Evolutionary conservation across 2,329 filamentous ascomycete genomes (phyloP).

Genomic region (Capronia coronata): DNA sequence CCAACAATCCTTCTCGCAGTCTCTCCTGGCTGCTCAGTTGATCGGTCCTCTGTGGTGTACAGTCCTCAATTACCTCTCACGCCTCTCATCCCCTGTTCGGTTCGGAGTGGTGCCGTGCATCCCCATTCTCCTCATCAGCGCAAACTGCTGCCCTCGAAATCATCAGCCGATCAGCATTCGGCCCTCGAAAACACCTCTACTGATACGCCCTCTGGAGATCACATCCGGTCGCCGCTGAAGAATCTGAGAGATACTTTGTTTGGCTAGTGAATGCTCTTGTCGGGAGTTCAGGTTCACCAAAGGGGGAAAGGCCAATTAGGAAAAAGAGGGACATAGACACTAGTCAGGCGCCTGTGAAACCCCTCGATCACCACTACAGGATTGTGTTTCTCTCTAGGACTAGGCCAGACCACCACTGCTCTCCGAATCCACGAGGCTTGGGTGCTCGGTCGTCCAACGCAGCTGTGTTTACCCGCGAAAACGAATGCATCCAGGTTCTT

Average conservation of each 20-base stretch:
- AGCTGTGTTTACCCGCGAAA: slow-evolving; percentile 7
- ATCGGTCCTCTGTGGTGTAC: background rate
- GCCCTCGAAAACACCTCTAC: background rate
- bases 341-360: background rate
- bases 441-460: slow-evolving; percentile 1
- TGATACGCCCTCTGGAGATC: background rate
- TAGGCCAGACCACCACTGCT: slow-evolving; percentile 6
- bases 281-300: background rate
- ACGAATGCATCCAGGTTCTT: slow-evolving; percentile 9
- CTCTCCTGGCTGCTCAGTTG: background rate
- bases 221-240: background rate
- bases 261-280: background rate
- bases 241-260: background rate
- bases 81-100: background rate
- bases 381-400: slow-evolving; percentile 13
- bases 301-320: slow-evolving; percentile 11
- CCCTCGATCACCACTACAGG: background rate
- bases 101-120: background rate
- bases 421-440: background rate
- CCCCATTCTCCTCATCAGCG: background rate
- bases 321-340: background rate
- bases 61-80: background rate
- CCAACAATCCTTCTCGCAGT: background rate
- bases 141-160: background rate
- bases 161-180: background rate